phyloP scores from a whole-genome alignment of 2,329 filamentous ascomycete species.

The Lecanicillium sp. region DNA sequence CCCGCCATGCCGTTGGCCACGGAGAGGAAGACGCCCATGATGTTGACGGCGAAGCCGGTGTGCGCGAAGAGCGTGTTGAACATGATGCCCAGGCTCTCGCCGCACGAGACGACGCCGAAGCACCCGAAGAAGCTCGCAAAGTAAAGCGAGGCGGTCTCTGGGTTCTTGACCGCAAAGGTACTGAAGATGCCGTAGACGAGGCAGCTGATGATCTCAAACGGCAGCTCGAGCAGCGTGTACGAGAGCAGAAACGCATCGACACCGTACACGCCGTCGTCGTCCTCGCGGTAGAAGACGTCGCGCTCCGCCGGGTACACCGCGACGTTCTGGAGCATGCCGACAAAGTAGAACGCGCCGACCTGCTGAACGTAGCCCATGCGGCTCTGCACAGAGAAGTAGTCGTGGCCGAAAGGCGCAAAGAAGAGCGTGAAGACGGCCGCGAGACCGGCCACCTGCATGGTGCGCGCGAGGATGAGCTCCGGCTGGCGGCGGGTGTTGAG shows the following conservation, averaged over 20 bases:
- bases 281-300: slow-evolving; percentile 72
- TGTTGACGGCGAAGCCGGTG: slow-evolving; percentile 69
- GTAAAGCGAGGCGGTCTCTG: slow-evolving; percentile 57
- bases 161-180: slow-evolving; percentile 59
- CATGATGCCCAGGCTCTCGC: slow-evolving; percentile 71
- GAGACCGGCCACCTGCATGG: slow-evolving; percentile 61
- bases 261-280: slow-evolving; percentile 66
- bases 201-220: slow-evolving; percentile 62
- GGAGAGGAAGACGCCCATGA: slow-evolving; percentile 63
- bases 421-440: slow-evolving; percentile 59
- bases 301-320: slow-evolving; percentile 66
- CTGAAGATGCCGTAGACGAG: slow-evolving; percentile 60
- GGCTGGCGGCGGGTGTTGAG: slow-evolving; percentile 67
- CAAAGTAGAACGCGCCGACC: slow-evolving; percentile 64
- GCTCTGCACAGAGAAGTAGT: slow-evolving; percentile 66
- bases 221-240: slow-evolving; percentile 65
- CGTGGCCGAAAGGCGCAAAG: slow-evolving; percentile 63
- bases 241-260: slow-evolving; percentile 65
- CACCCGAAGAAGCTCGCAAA: slow-evolving; percentile 63
- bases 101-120: slow-evolving; percentile 68
- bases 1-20: slow-evolving; percentile 67
- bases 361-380: slow-evolving; percentile 69
- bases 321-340: slow-evolving; percentile 75
- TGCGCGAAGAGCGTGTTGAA: slow-evolving; percentile 72
- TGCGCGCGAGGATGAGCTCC: slow-evolving; percentile 55